Evolutionary conservation across 73 alveolate species (phyloP), one percentile per base, ranked within the genome.

Genomic region (Halteria grandinella): DNA sequence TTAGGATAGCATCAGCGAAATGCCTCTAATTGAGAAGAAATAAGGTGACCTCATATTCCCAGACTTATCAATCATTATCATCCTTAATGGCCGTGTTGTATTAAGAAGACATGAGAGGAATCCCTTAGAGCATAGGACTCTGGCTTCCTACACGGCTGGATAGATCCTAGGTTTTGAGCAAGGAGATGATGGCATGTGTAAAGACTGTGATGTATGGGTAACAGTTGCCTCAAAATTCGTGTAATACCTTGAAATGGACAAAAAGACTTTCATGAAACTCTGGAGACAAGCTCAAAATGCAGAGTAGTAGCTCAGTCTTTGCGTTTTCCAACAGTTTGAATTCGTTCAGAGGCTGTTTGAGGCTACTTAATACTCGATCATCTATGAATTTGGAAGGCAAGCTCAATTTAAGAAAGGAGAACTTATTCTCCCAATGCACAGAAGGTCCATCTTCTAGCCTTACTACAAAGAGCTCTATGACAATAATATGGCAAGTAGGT

Each of bases 1-100:
- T 23, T 20, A 4, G 1, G 24, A 62, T 15, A 1, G 12, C 7
- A 3, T 62, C 3, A 36, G 28, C 21, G 2, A 39, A 24, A 12
- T 25, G 11, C 11, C 7, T 10, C 10, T 62, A 3, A 44, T 28
- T 25, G 10, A 32, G 18, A 32, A 4, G 12, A 66, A 20, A 11
- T 1, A 1, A 44, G 41, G 41, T 27, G 80, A 66, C 29, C 1
- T 66, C 7, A 44, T 66, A 18, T 66, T 66, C 41, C 54, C 25
- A 36, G 80, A 66, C n/a, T 63, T 45, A 17, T 18, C 5, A 5
- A 39, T 66, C 6, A 57, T 45, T 2, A 5, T 66, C 8, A 37
- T 66, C 12, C 25, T 66, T 23, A 66, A 66, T 44, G 80, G 80
- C n/a, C 43, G 66, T 28, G 51, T 66, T 25, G 47, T 44, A 23